A percentile compares a stretch with the other conserved stretches of the same genome.
These are phyloP conservation scores for Colletotrichum caudatum DNA, from an alignment of 2,329 filamentous ascomycete species.

Conservation along the genomic window DNA sequence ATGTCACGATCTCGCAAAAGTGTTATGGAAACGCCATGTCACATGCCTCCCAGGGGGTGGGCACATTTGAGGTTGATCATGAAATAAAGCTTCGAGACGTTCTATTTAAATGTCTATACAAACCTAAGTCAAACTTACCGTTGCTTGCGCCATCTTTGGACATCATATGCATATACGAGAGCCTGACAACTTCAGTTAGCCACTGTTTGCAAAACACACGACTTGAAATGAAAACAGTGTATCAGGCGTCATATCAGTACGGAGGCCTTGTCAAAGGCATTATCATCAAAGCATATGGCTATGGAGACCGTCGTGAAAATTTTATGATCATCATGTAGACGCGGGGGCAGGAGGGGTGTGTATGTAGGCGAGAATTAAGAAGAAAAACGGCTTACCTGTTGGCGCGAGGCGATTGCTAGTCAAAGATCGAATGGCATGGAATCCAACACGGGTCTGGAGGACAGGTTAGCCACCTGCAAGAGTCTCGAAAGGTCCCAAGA, in stretches of 20 bases:
- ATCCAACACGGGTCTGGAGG: not conserved
- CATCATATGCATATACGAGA: not conserved
- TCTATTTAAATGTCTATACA: not conserved
- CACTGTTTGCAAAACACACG: slow-evolving; percentile 21
- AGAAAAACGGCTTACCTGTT: slow-evolving; percentile 8
- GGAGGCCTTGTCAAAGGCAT: slow-evolving; percentile 43
- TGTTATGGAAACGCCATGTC: not conserved
- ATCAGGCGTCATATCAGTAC: slow-evolving; percentile 41
- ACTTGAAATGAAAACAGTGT: slow-evolving; percentile 18
- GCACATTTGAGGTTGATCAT: too few relatives aligned
- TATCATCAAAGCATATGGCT: slow-evolving; percentile 44
- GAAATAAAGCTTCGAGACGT: not conserved
- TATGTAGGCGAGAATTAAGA: too few relatives aligned
- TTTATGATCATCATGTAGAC: slow-evolving; percentile 43
- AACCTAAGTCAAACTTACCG: not conserved
- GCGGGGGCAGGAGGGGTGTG: not conserved
- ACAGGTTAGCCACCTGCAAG: slow-evolving; percentile 20
- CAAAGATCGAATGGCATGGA: rapidly evolving
- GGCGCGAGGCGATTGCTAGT: too few relatives aligned
- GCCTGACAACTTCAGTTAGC: slow-evolving; percentile 36
- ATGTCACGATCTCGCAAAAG: not conserved
- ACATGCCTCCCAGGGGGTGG: not conserved
- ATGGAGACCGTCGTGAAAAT: slow-evolving; percentile 44
- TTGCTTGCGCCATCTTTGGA: not conserved
- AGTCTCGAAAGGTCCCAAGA: not conserved